Evolutionary conservation across 768 basidiomycete species (phyloP).

Genomic region (Amanita fuliginea): DNA sequence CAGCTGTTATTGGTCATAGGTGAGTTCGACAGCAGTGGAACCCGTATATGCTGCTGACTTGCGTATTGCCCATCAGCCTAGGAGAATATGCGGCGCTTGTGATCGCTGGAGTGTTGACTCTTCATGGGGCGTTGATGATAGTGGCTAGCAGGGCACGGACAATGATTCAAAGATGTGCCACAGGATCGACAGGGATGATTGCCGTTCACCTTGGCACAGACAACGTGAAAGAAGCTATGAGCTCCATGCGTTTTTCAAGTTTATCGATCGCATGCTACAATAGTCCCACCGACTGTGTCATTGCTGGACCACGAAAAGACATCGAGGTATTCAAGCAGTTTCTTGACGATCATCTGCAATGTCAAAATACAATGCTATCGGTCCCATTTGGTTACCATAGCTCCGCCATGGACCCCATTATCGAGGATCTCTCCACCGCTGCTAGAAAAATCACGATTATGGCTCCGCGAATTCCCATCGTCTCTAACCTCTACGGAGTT

Average conservation of each 20-base stretch:
- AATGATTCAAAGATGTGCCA: slow-evolving; percentile 37
- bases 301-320: slow-evolving; percentile 42
- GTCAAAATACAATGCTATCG: slow-evolving; percentile 31
- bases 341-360: slow-evolving; percentile 23
- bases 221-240: slow-evolving; percentile 23
- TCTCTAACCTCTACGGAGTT: slow-evolving; percentile 50
- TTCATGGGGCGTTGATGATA: slow-evolving; percentile 45
- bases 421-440: slow-evolving; percentile 34
- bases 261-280: slow-evolving; percentile 54
- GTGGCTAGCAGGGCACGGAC: slow-evolving; percentile 49
- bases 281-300: slow-evolving; percentile 41
- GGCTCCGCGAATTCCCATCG: slow-evolving; percentile 44
- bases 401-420: slow-evolving; percentile 45
- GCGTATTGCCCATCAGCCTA: slow-evolving; percentile 30
- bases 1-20: slow-evolving; percentile 67
- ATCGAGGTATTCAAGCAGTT: slow-evolving; percentile 29
- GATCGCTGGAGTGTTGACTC: slow-evolving; percentile 42
- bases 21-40: slow-evolving; percentile 17
- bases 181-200: slow-evolving; percentile 46
- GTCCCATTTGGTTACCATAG: slow-evolving; percentile 63
- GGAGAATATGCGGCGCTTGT: slow-evolving; percentile 71
- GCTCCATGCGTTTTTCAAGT: slow-evolving; percentile 21
- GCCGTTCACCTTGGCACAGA: slow-evolving; percentile 32
- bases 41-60: not conserved
- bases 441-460: slow-evolving; percentile 25